Base-by-base conservation (phyloP, 164 flowering plant genomes). In the Piper betle region DNA sequence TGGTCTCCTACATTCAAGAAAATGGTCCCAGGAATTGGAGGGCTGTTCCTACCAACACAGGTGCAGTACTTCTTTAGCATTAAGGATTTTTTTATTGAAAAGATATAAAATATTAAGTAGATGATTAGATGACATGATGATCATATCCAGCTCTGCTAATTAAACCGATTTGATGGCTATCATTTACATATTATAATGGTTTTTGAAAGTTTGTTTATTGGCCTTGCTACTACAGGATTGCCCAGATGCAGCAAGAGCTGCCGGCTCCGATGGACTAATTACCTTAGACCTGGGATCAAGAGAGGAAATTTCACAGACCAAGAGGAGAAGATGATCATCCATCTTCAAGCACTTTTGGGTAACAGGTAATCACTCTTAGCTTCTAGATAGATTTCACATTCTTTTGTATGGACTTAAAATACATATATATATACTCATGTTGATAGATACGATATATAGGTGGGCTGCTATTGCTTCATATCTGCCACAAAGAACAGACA, bases 381-480 rank as follows among this genome's bases (percentile, higher is more conserved):
- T 25, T 25, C 33, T 25, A 25, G 33, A 25, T 25, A 25, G 33
- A 25, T 25, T 25, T 25, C 33, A 25, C 33, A 25, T 25, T 25
- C 33, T 25, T 25, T 25, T 25, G 33, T 25, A 25, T 25, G 33
- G 33, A 25, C 33, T 25, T 25, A 1, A 25, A 25, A 25, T 25
- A 25, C 33, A 25, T 2, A 25, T 2, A 25, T 25, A 25, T 25
- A 25, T 17, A 11, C 3, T 48, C 39, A 20, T 63, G 11, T 41
- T 58, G 52, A 15, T 42, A 20, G n/a, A 53, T 52, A 40, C 61
- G 58, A 48, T 54, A 37, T 72, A 69, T 77, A 89, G 96, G 71
- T 89, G 97, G 97, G 91, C 97, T 40, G 94, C 91, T n/a, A 89
- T 89, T 66, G 96, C 96, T 57, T 87, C 96, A 2, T 89, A 89